Base-by-base conservation (phyloP, 345 rosid genomes). In the Arabis alpina region DNA sequence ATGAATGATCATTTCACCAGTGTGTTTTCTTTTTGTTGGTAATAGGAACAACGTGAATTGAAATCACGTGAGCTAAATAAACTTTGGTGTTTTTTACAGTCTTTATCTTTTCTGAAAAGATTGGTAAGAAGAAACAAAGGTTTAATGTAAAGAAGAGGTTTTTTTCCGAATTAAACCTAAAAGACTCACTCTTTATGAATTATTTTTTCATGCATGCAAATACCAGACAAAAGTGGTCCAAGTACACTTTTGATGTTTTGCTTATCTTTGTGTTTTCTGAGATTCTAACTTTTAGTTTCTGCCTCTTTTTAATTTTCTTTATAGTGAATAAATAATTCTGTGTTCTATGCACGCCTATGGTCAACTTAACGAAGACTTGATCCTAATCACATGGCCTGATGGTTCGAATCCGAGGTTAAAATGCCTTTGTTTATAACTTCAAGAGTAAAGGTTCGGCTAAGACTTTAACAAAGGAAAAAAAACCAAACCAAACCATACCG, bases 181-280 rank as follows among this genome's bases (percentile, higher is more conserved):
- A 51, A 70, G 72, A 58, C 60, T 58, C 48, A 0, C 16, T 23
- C 30, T 76, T 50, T 56, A 54, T 54, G 24, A 40, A 36, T 14
- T 34, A 42, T 34, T 19, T 19, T 42, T 15, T 45, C 60, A 75
- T 68, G 79, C 79, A 75, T 75, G 79, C 79, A 69, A 54, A 47
- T 48, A 61, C 50, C 62, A 69, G 75, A 63, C 70, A 55, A 24
- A 75, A 67, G 79, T 69, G 75, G 75, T 76, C 75, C 79, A 68
- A 54, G 59, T 62, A 62, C 70, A 30, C 60, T 57, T 67, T 61
- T 56, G 56, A 76, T 76, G 75, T 76, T 63, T 69, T 23, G 66
- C 75, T 64, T 30, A 55, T 62, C 54, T 75, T 48, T 69, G 56
- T 61, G 70, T 54, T 12, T 54, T 54, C 32, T 61, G 52, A 68